Evolutionary conservation across 257 asterid genomes (phyloP), one percentile per base, ranked within the genome.

Genomic region (Parsonsia alboflavescens): DNA sequence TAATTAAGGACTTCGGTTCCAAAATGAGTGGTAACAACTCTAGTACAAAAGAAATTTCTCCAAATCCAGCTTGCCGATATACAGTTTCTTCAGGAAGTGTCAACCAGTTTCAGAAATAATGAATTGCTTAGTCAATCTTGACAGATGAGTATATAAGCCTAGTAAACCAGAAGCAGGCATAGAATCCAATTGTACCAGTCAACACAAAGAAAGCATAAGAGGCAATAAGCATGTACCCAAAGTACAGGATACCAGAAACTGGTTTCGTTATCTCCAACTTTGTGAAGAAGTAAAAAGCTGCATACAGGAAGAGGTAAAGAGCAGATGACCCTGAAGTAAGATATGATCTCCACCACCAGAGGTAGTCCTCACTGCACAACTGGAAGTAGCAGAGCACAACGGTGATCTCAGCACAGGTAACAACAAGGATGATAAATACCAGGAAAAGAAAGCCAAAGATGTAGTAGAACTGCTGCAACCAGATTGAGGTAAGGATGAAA

Each of bases 301-400:
- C 96, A 48, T 89, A 88, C 15, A 91, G 87, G 89, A 92, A 90
- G 54, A 92, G 93, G 80, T 91, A 91, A 77, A 89, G 73, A 10
- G 96, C 95, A 1, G 97, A 91, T 10, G 97, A 91, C 10, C 96
- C 96, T 9, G 97, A 83, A 5, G 97, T 91, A 62, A 88, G 85
- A 76, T 91, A 91, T 17, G 98, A 88, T 62, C 98, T 88, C 98
- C 98, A 92, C 98, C 97, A 92, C 98, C 98, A 92, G 15, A 82
- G 84, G 72, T 90, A 92, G 79, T 92, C 98, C 90, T 92, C 98
- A 36, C 98, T 90, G 85, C 98, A 92, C 65, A 92, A 90, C 78
- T 93, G 98, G 93, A 93, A 93, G 78, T 90, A 93, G 93, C 97
- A 90, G 17, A 93, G 89, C 83, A 92, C 97, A 11, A 92, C 79